Evolutionary conservation across 441 rosid species (phyloP).

Genomic region (Bruguiera hainesii): DNA sequence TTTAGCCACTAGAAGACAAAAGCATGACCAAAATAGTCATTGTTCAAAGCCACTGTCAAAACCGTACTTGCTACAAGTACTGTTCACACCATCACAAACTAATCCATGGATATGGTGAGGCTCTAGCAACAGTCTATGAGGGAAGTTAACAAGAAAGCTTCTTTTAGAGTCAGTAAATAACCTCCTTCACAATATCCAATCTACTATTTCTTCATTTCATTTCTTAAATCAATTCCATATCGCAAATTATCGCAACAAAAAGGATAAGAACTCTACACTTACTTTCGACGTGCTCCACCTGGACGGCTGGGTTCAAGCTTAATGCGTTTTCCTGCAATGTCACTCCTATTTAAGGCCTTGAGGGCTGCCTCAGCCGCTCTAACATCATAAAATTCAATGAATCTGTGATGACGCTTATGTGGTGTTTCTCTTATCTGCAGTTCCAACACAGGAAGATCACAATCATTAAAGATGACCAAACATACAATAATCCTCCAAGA

Average conservation of each 20-base stretch:
- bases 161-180: constrained; percentile 5
- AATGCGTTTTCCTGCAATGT: constrained; percentile 88
- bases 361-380: constrained; percentile 86
- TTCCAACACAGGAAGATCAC: constrained; percentile 14
- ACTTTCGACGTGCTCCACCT: constrained; percentile 84
- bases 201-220: background rate
- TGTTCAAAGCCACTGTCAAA: background rate
- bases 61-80: too few species aligned
- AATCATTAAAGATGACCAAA: background rate
- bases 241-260: constrained; percentile 4
- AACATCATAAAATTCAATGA: constrained; percentile 84
- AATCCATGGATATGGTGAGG: background rate
- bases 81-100: background rate
- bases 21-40: background rate
- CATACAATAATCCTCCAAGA: background rate
- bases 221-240: background rate
- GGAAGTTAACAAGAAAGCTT: background rate
- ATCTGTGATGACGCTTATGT: constrained; percentile 76
- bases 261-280: constrained; percentile 25
- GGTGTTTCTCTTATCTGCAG: constrained; percentile 88
- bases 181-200: constrained; percentile 4
- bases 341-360: constrained; percentile 73
- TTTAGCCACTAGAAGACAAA: background rate
- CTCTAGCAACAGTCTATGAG: too few species aligned
- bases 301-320: constrained; percentile 96